Evolutionary conservation across 1,139 yeast genomes (phyloP).

Genomic region (Protomyces lactucae-debilis): DNA sequence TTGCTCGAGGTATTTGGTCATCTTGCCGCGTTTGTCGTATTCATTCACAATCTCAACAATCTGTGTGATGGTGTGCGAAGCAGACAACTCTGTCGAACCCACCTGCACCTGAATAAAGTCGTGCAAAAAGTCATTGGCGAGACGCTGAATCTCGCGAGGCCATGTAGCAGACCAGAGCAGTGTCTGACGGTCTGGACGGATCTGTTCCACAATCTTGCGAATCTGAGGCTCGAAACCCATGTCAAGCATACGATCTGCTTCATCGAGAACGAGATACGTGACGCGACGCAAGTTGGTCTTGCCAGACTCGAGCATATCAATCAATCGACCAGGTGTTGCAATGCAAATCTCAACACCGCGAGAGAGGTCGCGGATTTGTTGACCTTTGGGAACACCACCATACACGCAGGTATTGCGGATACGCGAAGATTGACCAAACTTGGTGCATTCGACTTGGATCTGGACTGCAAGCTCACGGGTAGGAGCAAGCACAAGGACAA

Average conservation of each 20-base stretch:
- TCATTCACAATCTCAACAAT: slow-evolving; percentile 85
- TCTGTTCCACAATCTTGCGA: slow-evolving; percentile 89
- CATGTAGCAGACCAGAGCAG: slow-evolving; percentile 99
- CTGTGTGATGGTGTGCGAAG: slow-evolving; percentile 94
- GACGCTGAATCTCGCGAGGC: slow-evolving; percentile 95
- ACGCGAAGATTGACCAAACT: slow-evolving; percentile 85
- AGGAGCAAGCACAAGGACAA: slow-evolving; percentile 92
- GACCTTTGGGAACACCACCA: slow-evolving; percentile 99
- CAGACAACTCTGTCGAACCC: slow-evolving; percentile 93
- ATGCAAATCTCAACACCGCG: slow-evolving; percentile 94
- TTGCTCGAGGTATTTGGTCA: slow-evolving; percentile 73
- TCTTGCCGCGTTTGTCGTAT: slow-evolving; percentile 89
- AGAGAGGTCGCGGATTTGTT: slow-evolving; percentile 88
- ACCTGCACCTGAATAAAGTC: slow-evolving; percentile 95
- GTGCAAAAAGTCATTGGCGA: slow-evolving; percentile 82
- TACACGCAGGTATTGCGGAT: slow-evolving; percentile 96
- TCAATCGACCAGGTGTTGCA: slow-evolving; percentile 97
- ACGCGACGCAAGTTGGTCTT: slow-evolving; percentile 94
- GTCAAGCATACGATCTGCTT: slow-evolving; percentile 79
- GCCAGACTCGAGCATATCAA: slow-evolving; percentile 93
- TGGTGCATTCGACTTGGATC: slow-evolving; percentile 91
- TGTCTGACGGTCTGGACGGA: slow-evolving; percentile 96
- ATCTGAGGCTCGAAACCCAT: slow-evolving; percentile 98
- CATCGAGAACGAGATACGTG: slow-evolving; percentile 93
- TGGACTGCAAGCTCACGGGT: slow-evolving; percentile 98